Base-by-base conservation (phyloP, 768 basidiomycete genomes). In the Hericium rajendrae region DNA sequence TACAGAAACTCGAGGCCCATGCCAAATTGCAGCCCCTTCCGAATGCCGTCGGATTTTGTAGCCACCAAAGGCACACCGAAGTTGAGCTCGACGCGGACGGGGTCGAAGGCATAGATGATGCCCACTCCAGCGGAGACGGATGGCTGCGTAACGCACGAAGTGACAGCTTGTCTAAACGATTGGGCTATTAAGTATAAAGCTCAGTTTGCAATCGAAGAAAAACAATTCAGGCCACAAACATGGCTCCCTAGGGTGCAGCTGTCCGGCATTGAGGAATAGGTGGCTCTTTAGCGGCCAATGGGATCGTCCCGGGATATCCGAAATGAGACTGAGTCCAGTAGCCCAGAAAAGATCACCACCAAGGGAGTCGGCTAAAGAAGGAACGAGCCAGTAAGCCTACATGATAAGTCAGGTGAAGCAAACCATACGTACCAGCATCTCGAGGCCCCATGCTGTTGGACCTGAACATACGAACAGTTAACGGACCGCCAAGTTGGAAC, bases 401-500 rank as follows among this genome's bases (percentile, higher is more conserved):
- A 50, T 18, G 32, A 26, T 39, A 16, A 32, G 12, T 22, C 11
- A 55, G 26, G 22, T 13, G 11, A 26, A 2, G 16, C 20, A 15
- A 39, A 28, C 54, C 28, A 46, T 58, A 69, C 82, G 61, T 64
- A 91, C 91, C 65, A 16, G 82, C 80, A 59, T 94, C 91, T 20
- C 76, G 78, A 0, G 88, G 85, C 4, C 94, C 94, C 73, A 97
- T 75, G 3, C 84, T 76, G 65, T 89, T 91, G 6, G 77, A 74
- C 48, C 78, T 78, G 71, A 95, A 94, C 53, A 82, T 80, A 5
- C 97, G 76, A 0, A 98, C 77, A 54, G 84, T 91, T 6, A 86
- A 81, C 0, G 97, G 94, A 0, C 97, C 97, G 24, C 97, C 97
- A 0, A 97, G 78, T 62, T 95, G 94, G 69, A 93, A 93, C 5